Conservation (phyloP, 1,284 basidiomycete species). For the Sanghuangporus sanghuang region DNA sequence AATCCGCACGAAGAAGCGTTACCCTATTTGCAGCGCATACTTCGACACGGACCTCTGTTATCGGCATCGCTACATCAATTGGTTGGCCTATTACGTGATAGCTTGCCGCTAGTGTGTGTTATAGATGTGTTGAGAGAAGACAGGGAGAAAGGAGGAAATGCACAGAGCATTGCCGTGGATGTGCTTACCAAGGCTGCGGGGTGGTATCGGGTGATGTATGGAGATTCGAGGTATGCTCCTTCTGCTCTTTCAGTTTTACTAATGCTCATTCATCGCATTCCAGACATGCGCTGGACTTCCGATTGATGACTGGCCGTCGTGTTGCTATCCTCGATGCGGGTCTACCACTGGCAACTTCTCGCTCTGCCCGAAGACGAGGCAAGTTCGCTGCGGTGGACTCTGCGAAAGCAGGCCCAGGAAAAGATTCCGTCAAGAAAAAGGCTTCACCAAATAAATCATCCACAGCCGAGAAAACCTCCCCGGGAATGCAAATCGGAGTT, state of each 20-base stretch:
- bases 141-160: not conserved
- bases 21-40: slow-evolving; percentile 58
- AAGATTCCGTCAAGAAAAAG: slow-evolving; percentile 4
- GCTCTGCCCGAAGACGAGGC: slow-evolving; percentile 4
- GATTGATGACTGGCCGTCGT: slow-evolving; percentile 61
- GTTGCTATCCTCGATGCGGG: slow-evolving; percentile 64
- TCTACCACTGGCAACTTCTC: not conserved
- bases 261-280: not conserved
- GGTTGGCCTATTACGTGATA: slow-evolving; percentile 63
- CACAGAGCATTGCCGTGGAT: slow-evolving; percentile 37
- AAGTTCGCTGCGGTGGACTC: not conserved
- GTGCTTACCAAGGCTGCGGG: slow-evolving; percentile 71
- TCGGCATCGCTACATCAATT: slow-evolving; percentile 58
- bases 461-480: not conserved
- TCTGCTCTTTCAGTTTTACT: not conserved
- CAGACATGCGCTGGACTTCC: slow-evolving; percentile 75
- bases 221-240: slow-evolving; percentile 49
- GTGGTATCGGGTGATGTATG: slow-evolving; percentile 74
- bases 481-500: slow-evolving; percentile 28
- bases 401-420: not conserved
- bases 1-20: slow-evolving; percentile 76
- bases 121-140: slow-evolving; percentile 52
- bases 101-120: slow-evolving; percentile 66
- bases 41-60: slow-evolving; percentile 53
- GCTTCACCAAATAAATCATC: not conserved